Percentiles rank a stretch among this genome's conserved stretches.
These are phyloP conservation scores for Pyracantha coccinea DNA, from an alignment of 331 rosid species.

Conservation along the genomic window DNA sequence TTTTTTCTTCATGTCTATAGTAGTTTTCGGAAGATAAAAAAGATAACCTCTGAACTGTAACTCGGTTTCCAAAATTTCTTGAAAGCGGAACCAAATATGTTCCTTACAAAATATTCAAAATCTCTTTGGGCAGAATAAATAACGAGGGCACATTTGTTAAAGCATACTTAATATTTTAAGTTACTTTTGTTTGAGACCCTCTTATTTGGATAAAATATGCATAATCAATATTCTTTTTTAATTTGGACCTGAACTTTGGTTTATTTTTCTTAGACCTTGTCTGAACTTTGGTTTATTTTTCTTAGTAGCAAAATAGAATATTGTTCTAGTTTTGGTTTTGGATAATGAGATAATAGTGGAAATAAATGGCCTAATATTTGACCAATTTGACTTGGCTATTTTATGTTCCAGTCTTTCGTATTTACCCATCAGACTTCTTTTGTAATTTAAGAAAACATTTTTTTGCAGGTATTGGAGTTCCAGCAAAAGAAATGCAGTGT, in stretches of 20 bases:
- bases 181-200: background rate
- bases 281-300: background rate
- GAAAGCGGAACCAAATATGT: background rate
- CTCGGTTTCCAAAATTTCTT: background rate
- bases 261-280: background rate
- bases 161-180: background rate
- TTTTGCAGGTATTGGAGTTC: slow-evolving; percentile 81
- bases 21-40: background rate
- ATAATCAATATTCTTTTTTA: background rate
- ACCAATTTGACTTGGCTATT: background rate
- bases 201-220: background rate
- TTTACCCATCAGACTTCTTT: background rate
- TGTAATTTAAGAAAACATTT: slow-evolving; percentile 12
- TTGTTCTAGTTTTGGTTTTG: background rate
- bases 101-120: background rate
- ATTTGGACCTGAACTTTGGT: background rate
- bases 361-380: background rate
- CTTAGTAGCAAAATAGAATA: background rate
- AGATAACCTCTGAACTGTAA: background rate
- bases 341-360: background rate
- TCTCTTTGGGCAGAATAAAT: background rate
- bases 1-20: background rate
- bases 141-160: background rate
- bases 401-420: background rate
- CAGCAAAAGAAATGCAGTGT: slow-evolving; percentile 91